These are phyloP conservation scores for Juglanconis sp. DNA, from an alignment of 2,329 filamentous ascomycete species.

Conservation along the genomic window DNA sequence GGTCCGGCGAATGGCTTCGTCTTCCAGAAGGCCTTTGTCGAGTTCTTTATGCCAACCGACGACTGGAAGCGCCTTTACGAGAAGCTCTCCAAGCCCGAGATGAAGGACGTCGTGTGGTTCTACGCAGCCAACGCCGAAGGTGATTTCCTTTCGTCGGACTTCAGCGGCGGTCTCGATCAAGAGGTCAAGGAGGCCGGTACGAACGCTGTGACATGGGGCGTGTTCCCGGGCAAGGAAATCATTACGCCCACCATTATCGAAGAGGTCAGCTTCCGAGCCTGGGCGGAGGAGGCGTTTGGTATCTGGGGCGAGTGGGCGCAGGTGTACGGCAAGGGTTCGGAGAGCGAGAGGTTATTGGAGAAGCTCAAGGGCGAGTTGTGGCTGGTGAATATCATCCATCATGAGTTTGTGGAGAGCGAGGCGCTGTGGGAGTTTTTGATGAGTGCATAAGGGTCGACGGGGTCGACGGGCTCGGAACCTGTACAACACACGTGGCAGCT, in stretches of 20 bases:
- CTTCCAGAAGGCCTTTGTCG: constrained; percentile 97
- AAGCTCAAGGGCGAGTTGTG: constrained; percentile 68
- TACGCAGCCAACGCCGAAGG: constrained; percentile 78
- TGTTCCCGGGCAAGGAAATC: constrained; percentile 93
- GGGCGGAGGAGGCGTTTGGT: constrained; percentile 92
- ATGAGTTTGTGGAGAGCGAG: constrained; percentile 68
- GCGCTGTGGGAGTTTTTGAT: constrained; percentile 69
- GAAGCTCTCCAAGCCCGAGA: constrained; percentile 56
- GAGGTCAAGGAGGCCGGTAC: constrained; percentile 52
- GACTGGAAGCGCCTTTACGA: constrained; percentile 69
- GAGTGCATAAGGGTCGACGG: constrained; percentile 13
- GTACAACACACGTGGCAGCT: background rate
- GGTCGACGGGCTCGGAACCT: background rate
- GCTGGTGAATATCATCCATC: constrained; percentile 88
- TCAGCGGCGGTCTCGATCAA: constrained; percentile 23
- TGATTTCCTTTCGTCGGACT: constrained; percentile 73
- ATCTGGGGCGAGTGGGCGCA: constrained; percentile 94
- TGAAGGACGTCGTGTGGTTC: constrained; percentile 72
- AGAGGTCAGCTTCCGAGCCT: constrained; percentile 87
- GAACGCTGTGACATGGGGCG: constrained; percentile 96
- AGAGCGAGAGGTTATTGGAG: constrained; percentile 69
- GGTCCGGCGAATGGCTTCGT: constrained; percentile 89
- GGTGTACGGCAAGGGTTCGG: constrained; percentile 69
- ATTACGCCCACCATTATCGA: constrained; percentile 96
- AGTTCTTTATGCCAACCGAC: constrained; percentile 78